A percentile compares a stretch with the other conserved stretches of the same genome.
phyloP scores from a whole-genome alignment of 2,329 filamentous ascomycete genomes.

The Phoma herbarum region DNA sequence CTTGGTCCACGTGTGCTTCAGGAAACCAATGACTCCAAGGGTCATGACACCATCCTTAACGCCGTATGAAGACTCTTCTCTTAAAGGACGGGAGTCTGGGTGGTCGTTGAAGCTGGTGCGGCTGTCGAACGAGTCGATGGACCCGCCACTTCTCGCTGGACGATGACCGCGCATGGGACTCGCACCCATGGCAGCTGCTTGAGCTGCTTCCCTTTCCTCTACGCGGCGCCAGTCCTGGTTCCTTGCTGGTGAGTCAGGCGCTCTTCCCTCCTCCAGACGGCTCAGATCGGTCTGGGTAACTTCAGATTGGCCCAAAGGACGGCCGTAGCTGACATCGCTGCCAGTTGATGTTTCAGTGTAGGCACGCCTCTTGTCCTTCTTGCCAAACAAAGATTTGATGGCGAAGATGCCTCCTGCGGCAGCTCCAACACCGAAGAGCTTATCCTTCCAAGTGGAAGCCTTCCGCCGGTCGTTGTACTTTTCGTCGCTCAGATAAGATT shows the following conservation, averaged over 20 bases:
- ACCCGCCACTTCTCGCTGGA: slow-evolving; percentile 48
- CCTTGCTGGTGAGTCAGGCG: slow-evolving; percentile 56
- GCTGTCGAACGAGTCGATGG: slow-evolving; percentile 53
- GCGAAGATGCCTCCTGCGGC: slow-evolving; percentile 54
- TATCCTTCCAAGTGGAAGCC: slow-evolving; percentile 55
- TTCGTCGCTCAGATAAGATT: slow-evolving; percentile 53
- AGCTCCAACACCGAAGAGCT: slow-evolving; percentile 56
- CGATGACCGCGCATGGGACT: slow-evolving; percentile 54
- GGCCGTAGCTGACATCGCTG: slow-evolving; percentile 62
- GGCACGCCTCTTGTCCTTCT: slow-evolving; percentile 49
- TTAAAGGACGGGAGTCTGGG: slow-evolving; percentile 29
- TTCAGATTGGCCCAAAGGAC: slow-evolving; percentile 59
- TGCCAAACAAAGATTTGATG: slow-evolving; percentile 66
- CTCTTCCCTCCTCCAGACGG: slow-evolving; percentile 63
- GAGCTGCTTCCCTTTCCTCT: slow-evolving; percentile 51
- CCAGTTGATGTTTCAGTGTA: slow-evolving; percentile 57
- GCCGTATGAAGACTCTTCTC: slow-evolving; percentile 45
- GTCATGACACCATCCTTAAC: slow-evolving; percentile 60
- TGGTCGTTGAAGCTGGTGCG: slow-evolving; percentile 51
- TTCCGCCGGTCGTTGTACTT: slow-evolving; percentile 50
- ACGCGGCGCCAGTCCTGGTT: slow-evolving; percentile 48
- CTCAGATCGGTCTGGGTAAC: slow-evolving; percentile 59
- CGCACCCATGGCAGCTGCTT: slow-evolving; percentile 55
- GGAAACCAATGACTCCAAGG: slow-evolving; percentile 51
- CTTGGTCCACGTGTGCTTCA: slow-evolving; percentile 58